Evolutionary conservation across 352 stramenopile species (phyloP), one percentile per base, ranked within the genome.

Genomic region (Globisporangium paddicum): DNA sequence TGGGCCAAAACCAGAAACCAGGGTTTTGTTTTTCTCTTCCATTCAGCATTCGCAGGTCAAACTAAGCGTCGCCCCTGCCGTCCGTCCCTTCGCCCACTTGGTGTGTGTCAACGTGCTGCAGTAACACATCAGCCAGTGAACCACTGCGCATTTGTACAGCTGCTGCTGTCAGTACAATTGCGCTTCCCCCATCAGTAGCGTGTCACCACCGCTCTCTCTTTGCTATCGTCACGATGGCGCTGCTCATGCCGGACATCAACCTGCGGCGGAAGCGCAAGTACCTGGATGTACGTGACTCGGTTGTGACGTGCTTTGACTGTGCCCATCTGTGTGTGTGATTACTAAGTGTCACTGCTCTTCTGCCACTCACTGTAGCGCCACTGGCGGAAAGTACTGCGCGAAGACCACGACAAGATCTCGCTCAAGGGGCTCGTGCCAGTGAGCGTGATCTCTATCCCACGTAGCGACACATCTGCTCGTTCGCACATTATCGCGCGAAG

Each of bases 211-310:
- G 16, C 18, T 38, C 25, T 38, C 25, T 10, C 25, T 19, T 32
- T 6, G 38, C 40, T 21, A 56, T 59, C 44, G 26, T 38, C 47
- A 28, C 19, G 26, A 89, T 87, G 75, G 56, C 75, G 49, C 53
- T 87, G 52, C 62, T 86, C 48, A 86, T 89, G 75, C 77, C 77
- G 26, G 77, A 89, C 61, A 83, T 87, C 51, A 82, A 85, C 28
- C 72, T 92, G 32, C 79, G 79, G 9, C 79, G 75, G 11, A 79
- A 70, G 21, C 80, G 82, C n/a, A 68, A 63, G 48, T 69, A 69
- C 52, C 63, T 89, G 25, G 71, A 89, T 68, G 82, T 88, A 52
- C 35, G 69, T 59, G 5, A 9, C 10, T 25, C 21, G n/a, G n/a
- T 16, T 44, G 2, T 49, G 5, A 32, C 26, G 30, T 13, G 32